phyloP scores from a whole-genome alignment of 202 grass and related monocot genomes.

The Digitaria exilis region DNA sequence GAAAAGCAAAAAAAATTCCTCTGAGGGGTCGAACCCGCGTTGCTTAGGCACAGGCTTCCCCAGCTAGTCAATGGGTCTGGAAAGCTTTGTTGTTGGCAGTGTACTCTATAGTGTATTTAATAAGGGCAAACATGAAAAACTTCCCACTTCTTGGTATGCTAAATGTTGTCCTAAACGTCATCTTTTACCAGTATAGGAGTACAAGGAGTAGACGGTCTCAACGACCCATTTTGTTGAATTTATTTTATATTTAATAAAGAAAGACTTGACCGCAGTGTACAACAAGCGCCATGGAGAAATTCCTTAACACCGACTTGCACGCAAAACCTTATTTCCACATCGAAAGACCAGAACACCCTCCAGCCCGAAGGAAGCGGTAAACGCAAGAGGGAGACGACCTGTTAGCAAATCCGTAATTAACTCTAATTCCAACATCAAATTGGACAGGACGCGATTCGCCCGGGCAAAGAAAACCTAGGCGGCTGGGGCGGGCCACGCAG shows the following conservation, averaged over 20 bases:
- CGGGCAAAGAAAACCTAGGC: slow-evolving; percentile 5
- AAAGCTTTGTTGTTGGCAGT: too few relatives aligned
- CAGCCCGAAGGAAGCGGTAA: slow-evolving; percentile 6
- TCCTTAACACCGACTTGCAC: background rate
- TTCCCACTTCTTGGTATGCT: too few relatives aligned
- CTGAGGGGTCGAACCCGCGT: too few relatives aligned
- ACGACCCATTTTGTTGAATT: too few relatives aligned
- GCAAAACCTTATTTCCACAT: background rate
- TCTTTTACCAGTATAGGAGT: too few relatives aligned
- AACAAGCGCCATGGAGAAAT: background rate
- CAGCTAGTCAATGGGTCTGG: too few relatives aligned
- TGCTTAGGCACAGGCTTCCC: too few relatives aligned
- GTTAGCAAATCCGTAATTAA: slow-evolving; percentile 43
- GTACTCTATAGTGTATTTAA: too few relatives aligned
- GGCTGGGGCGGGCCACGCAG: slow-evolving; percentile 12
- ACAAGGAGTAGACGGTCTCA: too few relatives aligned
- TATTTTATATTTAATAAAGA: background rate
- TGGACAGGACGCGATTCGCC: background rate
- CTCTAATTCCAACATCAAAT: background rate
- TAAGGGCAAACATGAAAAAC: too few relatives aligned
- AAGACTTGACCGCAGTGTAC: background rate
- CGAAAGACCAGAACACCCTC: slow-evolving; percentile 25
- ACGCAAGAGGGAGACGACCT: background rate
- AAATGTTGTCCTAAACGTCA: too few relatives aligned
- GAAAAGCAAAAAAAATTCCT: too few relatives aligned